A percentile compares a stretch with the other conserved stretches of the same genome.
Conservation (phyloP, 139 green algal genomes). For the Volvox reticuliferus region DNA sequence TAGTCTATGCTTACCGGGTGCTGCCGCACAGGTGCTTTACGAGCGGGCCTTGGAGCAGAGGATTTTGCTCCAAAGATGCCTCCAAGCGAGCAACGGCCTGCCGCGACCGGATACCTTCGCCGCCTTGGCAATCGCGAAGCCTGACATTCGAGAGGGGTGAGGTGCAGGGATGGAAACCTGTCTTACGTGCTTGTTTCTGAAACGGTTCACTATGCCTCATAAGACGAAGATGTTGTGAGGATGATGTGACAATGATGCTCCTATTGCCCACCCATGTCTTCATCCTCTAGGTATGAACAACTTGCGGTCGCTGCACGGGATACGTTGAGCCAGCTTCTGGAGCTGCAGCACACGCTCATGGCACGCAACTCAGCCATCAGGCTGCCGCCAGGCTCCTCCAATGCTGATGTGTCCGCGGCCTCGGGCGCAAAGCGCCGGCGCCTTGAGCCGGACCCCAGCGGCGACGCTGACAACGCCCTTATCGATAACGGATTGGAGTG, state of each 20-base stretch:
- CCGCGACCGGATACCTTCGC: slow-evolving; percentile 50
- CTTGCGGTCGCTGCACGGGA: slow-evolving; percentile 42
- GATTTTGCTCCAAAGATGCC: slow-evolving; percentile 79
- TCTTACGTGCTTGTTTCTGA: no score
- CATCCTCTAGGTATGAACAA: not conserved
- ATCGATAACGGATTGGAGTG: not conserved
- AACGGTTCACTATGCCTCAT: no score
- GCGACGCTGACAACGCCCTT: not conserved
- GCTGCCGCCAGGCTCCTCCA: not conserved
- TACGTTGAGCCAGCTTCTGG: slow-evolving; percentile 61
- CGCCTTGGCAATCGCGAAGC: not conserved
- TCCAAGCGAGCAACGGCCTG: slow-evolving; percentile 67
- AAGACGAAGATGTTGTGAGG: no score
- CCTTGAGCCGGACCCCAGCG: slow-evolving; percentile 23
- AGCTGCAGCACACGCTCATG: slow-evolving; percentile 66
- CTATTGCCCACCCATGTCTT: no score
- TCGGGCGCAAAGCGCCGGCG: not conserved
- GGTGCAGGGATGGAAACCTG: not conserved
- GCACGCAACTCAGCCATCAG: slow-evolving; percentile 60
- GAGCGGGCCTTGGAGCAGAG: slow-evolving; percentile 76
- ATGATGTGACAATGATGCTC: no score
- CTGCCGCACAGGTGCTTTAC: slow-evolving; percentile 63
- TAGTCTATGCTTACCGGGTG: no score
- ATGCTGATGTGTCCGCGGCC: not conserved
- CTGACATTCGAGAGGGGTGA: not conserved